Percentiles rank a stretch among this genome's conserved stretches.
Evolutionary conservation across 108 stramenopile species (phyloP).

Genomic region (Discostella stelligeroides): DNA sequence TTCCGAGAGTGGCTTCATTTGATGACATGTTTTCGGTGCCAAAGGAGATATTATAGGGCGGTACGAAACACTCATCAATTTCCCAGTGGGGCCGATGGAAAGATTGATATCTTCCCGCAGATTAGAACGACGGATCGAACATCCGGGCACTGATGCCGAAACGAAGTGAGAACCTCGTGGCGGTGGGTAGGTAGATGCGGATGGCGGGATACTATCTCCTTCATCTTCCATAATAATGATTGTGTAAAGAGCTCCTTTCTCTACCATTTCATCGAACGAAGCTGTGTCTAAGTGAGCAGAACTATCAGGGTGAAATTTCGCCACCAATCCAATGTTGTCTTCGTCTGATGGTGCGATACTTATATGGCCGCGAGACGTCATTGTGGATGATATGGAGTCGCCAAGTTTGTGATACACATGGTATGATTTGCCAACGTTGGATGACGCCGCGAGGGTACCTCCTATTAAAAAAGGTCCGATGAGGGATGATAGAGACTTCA

Average conservation of each 20-base stretch:
- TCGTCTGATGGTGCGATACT: slow-evolving; percentile 36
- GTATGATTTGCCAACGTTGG: slow-evolving; percentile 43
- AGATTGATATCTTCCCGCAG: slow-evolving; percentile 70
- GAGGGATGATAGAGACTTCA: slow-evolving; percentile 9
- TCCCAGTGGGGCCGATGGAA: slow-evolving; percentile 58
- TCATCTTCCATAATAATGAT: slow-evolving; percentile 30
- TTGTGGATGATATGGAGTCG: slow-evolving; percentile 17
- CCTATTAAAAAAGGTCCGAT: slow-evolving; percentile 6
- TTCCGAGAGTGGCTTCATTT: slow-evolving; percentile 37
- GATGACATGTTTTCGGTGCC: slow-evolving; percentile 71
- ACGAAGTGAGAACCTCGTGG: slow-evolving; percentile 14
- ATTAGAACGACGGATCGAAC: slow-evolving; percentile 45
- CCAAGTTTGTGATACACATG: slow-evolving; percentile 41
- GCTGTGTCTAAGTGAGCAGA: slow-evolving; percentile 26
- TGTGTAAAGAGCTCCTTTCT: slow-evolving; percentile 39
- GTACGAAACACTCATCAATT: slow-evolving; percentile 68
- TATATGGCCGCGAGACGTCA: slow-evolving; percentile 39
- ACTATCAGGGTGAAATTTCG: slow-evolving; percentile 26
- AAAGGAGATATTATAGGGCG: slow-evolving; percentile 78
- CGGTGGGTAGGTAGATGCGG: slow-evolving; percentile 9
- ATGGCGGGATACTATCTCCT: slow-evolving; percentile 1
- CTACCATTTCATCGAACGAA: slow-evolving; percentile 43
- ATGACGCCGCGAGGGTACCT: slow-evolving; percentile 3
- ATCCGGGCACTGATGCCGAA: slow-evolving; percentile 48
- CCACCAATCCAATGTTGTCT: slow-evolving; percentile 23